These are phyloP conservation scores for Claviceps sp. DNA, from an alignment of 2,329 filamentous ascomycete genomes.

Conservation along the genomic window DNA sequence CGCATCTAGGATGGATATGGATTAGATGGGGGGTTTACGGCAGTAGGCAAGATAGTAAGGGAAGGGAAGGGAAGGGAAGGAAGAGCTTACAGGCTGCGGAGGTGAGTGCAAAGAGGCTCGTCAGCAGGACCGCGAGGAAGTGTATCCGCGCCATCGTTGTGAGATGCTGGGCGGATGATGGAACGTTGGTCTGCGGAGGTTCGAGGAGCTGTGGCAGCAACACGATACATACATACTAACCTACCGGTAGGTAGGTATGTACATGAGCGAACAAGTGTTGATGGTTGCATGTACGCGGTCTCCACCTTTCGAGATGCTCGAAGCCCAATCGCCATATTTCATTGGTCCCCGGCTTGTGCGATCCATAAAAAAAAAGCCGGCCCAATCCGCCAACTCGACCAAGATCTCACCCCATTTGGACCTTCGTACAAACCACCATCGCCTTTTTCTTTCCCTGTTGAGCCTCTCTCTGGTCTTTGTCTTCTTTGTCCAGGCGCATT, in stretches of 20 bases:
- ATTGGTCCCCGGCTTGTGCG: conserved; percentile 13
- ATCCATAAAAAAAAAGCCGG: conserved; percentile 9
- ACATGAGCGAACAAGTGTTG: too few relatives aligned
- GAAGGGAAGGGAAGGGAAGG: not conserved
- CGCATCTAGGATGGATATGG: conserved; percentile 30
- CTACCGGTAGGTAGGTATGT: not conserved
- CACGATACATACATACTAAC: not conserved
- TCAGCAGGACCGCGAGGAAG: conserved; percentile 23
- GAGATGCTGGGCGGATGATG: not conserved
- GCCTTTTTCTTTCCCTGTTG: not conserved
- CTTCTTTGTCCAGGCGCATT: not conserved
- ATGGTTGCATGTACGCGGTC: not conserved
- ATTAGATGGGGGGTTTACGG: not conserved
- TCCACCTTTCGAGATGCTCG: not conserved
- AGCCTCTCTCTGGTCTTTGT: not conserved
- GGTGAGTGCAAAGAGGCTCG: conserved; percentile 20
- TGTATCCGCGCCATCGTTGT: conserved; percentile 27
- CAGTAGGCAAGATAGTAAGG: not conserved
- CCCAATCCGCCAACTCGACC: not conserved
- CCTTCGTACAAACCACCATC: not conserved
- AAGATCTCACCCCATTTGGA: not conserved
- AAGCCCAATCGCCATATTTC: conserved; percentile 4
- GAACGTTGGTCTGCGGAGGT: not conserved
- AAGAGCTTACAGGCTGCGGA: conserved; percentile 28
- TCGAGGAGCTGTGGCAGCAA: not conserved